Evolutionary conservation across 2,329 filamentous ascomycete genomes (phyloP), one percentile per base, ranked within the genome.

Genomic region (Verruconis gallopava): DNA sequence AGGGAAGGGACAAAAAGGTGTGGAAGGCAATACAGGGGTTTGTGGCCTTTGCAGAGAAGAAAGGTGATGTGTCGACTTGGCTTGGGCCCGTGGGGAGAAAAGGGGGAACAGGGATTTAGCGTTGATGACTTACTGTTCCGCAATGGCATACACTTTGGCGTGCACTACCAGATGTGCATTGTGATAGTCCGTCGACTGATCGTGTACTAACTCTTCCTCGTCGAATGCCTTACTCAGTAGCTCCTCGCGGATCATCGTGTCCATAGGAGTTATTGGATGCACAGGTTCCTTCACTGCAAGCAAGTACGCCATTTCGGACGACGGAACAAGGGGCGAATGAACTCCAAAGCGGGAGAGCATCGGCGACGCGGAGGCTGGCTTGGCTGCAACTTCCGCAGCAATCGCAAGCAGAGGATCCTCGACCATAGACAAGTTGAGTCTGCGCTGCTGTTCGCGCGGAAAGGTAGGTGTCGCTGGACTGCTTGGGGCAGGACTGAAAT

Each of bases 111-210:
- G 20, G 40, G 5, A 13, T 17, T 42, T 13, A 37, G 43, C 9
- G 43, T 44, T 38, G 35, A 37, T 38, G 46, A 59, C 59, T 53
- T 58, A 61, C 56, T 69, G 69, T 51, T 69, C 67, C 6, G 65
- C 67, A 18, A 69, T 59, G 22, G 65, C 65, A 50, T 70, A 70
- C 30, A 70, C 62, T 40, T 63, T 62, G 12, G 65, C 61, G 48
- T 70, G 67, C 13, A 61, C 57, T 37, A 69, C 47, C 4, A 69
- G 56, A 49, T 67, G 58, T 4, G 64, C 57, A 33, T 56, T 53
- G 46, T 63, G 58, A 11, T 53, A 50, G 37, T 61, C 59, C 32
- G 55, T 50, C 38, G 62, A 53, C 35, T 62, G 53, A 44, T 59
- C 55, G 17, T 48, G 48, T 30, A 34, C 12, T 15, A 50, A 45